Percentiles rank a stretch among this genome's conserved stretches.
phyloP scores from a whole-genome alignment of 768 basidiomycete species.

The Dictyophora rubrovolvata region DNA sequence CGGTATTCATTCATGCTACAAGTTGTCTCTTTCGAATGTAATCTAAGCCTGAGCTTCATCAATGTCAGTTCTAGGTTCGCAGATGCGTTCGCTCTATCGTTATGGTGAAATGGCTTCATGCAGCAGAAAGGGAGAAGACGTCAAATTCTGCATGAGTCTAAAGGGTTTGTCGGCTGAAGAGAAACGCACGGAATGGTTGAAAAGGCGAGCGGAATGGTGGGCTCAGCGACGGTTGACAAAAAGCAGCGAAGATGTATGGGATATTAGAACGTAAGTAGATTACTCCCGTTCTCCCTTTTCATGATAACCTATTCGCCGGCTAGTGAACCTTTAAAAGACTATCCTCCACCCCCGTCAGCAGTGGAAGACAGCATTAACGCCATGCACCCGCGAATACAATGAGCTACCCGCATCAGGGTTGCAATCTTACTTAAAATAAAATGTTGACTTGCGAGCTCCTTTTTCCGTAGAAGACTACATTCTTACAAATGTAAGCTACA shows the following conservation, averaged over 20 bases:
- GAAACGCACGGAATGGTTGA: conserved; percentile 76
- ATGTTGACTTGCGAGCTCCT: too few relatives aligned
- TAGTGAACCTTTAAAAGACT: conserved; percentile 43
- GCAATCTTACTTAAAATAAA: too few relatives aligned
- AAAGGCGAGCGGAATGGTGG: conserved; percentile 90
- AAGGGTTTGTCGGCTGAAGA: conserved; percentile 72
- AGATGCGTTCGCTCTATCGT: conserved; percentile 80
- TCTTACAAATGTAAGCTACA: background rate
- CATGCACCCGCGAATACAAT: background rate
- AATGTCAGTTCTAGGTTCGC: conserved; percentile 66
- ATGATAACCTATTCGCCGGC: background rate
- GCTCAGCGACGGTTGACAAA: conserved; percentile 59
- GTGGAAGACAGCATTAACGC: background rate
- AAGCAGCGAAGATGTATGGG: conserved; percentile 96
- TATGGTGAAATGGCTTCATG: conserved; percentile 69
- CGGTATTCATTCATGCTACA: conserved; percentile 1
- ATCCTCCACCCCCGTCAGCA: conserved; percentile 26
- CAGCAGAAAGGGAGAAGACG: conserved; percentile 71
- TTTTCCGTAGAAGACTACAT: background rate
- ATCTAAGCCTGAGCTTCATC: conserved; percentile 3
- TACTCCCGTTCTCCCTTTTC: background rate
- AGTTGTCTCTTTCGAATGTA: background rate
- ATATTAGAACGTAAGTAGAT: conserved; percentile 60
- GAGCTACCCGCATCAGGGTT: background rate
- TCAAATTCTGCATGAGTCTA: conserved; percentile 87